Evolutionary conservation across 441 rosid species (phyloP), one percentile per base, ranked within the genome.

Genomic region (Pelargonium citronellum): DNA sequence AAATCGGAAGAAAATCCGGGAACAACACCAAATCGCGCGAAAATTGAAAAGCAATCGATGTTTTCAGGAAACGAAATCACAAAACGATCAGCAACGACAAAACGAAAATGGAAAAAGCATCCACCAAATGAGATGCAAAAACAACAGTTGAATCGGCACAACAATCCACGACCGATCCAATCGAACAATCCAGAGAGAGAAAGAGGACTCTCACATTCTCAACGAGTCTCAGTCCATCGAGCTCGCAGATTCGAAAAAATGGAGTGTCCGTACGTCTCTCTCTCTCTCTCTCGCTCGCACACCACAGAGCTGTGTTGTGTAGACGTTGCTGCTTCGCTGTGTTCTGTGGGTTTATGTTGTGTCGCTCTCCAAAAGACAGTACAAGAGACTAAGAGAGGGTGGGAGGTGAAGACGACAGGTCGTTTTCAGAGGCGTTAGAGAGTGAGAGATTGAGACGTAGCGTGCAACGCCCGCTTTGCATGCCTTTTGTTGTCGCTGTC

Each of bases 401-500:
- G 15, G 7, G 58, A 51, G 58, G 0, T n/a, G 58, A n/a, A 51
- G 58, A 51, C 58, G 58, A 51, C 7, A 17, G n/a, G 58, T 51
- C 58, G 58, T 51, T 51, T 51, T n/a, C 41, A 30, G 44, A 64
- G 67, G 27, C 7, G 67, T 19, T 22, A 27, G 67, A 24, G 44
- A 64, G 67, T 19, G 67, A 30, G 2, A 24, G 27, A 24, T 24
- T 24, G 27, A 24, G 27, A 24, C 67, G 44, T 60, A 60, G 64
- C 64, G 64, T 60, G 64, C 64, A 60, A 60, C 64, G 64, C 30
- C 30, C 64, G 64, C 64, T 60, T 60, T 20, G 30, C 64, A 9
- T 22, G 58, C 27, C 27, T 24, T 24, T 24, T 24, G 27, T 24
- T 24, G 27, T 24, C 27, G 27, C 27, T 24, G 27, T 24, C 27